Base-by-base conservation (phyloP, 2,329 filamentous ascomycete genomes). In the Nectriaceae sp. region DNA sequence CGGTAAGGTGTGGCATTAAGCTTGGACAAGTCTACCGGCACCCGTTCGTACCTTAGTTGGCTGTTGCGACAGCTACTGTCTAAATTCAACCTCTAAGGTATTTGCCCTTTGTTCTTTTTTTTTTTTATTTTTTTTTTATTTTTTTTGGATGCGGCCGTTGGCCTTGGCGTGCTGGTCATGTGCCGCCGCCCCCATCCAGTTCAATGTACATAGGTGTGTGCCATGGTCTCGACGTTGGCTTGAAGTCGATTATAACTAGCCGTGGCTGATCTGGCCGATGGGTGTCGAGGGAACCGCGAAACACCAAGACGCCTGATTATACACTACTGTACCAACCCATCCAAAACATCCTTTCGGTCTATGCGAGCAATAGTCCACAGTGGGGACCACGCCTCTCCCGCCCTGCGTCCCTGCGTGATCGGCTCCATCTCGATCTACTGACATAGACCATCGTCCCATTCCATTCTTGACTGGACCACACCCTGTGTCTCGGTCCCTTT, bases 401-500 rank as follows among this genome's bases (percentile, higher is more conserved):
- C 57, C 60, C 59, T 60, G 47, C 57, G 21, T 60, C 41, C 60
- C 59, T 60, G 47, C 57, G 21, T 60, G 42, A 53, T 52, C 45
- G 45, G 40, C 42, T 38, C 51, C 54, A 65, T 67, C 64, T 51
- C 55, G 61, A 66, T 64, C 53, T 41, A 22, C 18, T 18, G 24
- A 11, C 40, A 38, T 43, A 19, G 33, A 26, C 39, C 33, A 45
- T 39, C 37, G 40, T 31, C 56, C 57, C 50, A 66, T 67, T 67
- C 67, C 67, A 66, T 65, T 58, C 60, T 62, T 60, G 59, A 57
- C 50, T 63, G 53, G 56, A 50, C 50, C 56, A 60, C 59, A 60
- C 48, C 42, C 54, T 70, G 63, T 71, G 64, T 72, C 69, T 67
- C 63, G 60, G 62, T 56, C 51, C 60, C 62, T 65, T 62, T 61